These are phyloP conservation scores for Penicillium glabrum DNA, from an alignment of 2,329 filamentous ascomycete species.

Conservation along the genomic window DNA sequence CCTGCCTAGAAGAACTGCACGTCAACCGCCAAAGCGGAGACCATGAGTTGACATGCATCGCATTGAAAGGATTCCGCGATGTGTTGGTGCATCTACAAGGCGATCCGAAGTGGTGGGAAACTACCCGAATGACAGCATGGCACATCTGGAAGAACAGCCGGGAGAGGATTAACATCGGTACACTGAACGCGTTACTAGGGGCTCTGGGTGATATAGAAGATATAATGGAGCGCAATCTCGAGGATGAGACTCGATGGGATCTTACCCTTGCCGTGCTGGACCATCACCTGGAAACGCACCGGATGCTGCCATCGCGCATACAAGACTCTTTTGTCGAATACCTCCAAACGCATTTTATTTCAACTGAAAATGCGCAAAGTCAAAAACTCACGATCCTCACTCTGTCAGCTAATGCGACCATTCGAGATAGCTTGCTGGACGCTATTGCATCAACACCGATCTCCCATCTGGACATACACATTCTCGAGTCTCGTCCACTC, in stretches of 20 bases:
- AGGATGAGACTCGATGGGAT: constrained; percentile 17
- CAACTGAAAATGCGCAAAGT: not conserved
- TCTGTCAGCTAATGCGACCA: constrained; percentile 63
- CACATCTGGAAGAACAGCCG: constrained; percentile 65
- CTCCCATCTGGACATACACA: constrained; percentile 52
- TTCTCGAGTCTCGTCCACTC: constrained; percentile 67
- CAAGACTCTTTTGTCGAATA: constrained; percentile 27
- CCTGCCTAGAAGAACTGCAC: constrained; percentile 52
- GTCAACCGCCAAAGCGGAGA: constrained; percentile 61
- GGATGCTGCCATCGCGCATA: constrained; percentile 22
- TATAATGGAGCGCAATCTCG: constrained; percentile 20
- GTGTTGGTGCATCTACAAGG: constrained; percentile 35
- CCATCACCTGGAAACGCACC: constrained; percentile 23
- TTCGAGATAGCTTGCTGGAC: constrained; percentile 51
- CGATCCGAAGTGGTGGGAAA: constrained; percentile 53
- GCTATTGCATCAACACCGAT: constrained; percentile 38
- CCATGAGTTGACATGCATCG: constrained; percentile 56
- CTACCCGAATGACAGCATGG: constrained; percentile 59
- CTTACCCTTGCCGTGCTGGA: constrained; percentile 27
- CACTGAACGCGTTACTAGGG: constrained; percentile 41
- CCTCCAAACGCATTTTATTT: constrained; percentile 19
- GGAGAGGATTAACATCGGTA: constrained; percentile 66
- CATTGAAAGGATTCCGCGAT: constrained; percentile 52
- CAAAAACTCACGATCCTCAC: constrained; percentile 55
- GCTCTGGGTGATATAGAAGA: constrained; percentile 27